Conservation (phyloP, 306 rosid species). For the Pterocarpus macrocarpus region DNA sequence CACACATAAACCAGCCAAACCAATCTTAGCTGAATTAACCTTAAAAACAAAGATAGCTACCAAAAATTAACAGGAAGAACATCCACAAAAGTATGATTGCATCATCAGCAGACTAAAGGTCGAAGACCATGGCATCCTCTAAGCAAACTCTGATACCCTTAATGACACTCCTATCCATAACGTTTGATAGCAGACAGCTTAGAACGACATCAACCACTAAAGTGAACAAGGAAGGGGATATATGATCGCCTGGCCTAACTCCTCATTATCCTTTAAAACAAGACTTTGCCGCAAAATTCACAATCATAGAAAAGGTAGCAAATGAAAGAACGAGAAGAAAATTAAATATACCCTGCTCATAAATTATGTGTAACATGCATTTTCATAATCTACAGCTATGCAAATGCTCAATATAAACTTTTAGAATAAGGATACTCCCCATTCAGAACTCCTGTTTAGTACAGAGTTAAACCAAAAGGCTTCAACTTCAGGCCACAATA, state of each 20-base stretch:
- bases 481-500: constrained; percentile 96
- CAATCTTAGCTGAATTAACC: neutral
- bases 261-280: neutral
- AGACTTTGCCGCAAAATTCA: neutral
- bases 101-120: constrained; percentile 9
- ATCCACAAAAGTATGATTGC: neutral
- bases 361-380: constrained; percentile 13
- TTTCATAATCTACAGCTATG: constrained; percentile 28
- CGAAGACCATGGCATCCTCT: neutral
- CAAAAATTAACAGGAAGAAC: constrained; percentile 5
- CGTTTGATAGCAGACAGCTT: neutral
- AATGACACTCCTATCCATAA: constrained; percentile 19
- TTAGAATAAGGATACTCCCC: constrained; percentile 89
- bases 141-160: neutral
- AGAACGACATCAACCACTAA: constrained; percentile 19
- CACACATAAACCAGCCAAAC: constrained; percentile 13
- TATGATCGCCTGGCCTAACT: neutral
- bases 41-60: neutral
- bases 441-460: constrained; percentile 89
- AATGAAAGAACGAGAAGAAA: constrained; percentile 17
- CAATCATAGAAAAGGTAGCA: constrained; percentile 6
- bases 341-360: constrained; percentile 19
- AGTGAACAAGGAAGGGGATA: constrained; percentile 9
- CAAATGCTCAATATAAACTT: neutral
- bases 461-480: constrained; percentile 97